Evolutionary conservation across 176 grass and related monocot genomes (phyloP).

Genomic region (Aegilops umbellulata): DNA sequence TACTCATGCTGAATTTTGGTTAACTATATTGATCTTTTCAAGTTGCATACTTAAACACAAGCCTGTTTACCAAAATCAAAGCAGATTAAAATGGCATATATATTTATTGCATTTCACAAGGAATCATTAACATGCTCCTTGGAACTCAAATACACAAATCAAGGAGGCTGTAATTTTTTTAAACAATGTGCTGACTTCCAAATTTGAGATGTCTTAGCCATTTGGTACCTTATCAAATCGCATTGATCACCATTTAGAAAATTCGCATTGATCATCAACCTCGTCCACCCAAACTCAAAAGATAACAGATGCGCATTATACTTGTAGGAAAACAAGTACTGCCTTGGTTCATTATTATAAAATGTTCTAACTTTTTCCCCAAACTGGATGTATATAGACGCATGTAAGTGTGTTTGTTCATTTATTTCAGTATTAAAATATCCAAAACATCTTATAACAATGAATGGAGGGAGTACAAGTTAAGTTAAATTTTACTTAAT

Average conservation of each 20-base stretch:
- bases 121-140: background rate
- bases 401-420: no score
- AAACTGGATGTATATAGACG: no score
- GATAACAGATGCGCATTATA: background rate
- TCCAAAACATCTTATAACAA: no score
- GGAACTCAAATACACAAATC: background rate
- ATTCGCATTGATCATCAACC: background rate
- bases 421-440: no score
- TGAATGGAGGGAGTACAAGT: background rate
- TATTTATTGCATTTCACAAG: no score
- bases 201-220: background rate
- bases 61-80: no score
- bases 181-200: background rate
- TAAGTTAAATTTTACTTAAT: background rate
- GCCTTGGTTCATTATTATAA: no score
- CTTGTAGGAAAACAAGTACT: background rate
- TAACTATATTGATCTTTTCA: no score
- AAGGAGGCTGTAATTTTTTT: background rate
- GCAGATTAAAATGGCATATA: no score
- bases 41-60: no score
- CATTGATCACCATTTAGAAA: no score
- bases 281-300: background rate
- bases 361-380: no score
- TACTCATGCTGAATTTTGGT: background rate
- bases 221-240: background rate